Conservation (phyloP, 106 monocot species). For the Cymbidium sinense region DNA sequence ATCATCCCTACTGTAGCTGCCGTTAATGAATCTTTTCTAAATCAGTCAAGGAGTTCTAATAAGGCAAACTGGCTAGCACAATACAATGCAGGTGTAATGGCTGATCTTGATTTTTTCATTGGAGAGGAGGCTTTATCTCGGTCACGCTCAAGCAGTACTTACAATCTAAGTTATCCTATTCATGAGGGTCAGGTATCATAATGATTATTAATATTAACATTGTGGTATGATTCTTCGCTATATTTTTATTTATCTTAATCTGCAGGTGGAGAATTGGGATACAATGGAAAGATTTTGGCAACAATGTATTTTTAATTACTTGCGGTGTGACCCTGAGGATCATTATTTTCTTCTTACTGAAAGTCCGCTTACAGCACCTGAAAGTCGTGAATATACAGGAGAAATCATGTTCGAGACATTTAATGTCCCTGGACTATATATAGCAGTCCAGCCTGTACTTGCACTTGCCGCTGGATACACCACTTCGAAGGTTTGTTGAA, state of each 20-base stretch:
- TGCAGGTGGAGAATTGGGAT: slow-evolving; percentile 89
- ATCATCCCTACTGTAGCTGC: slow-evolving; percentile 75
- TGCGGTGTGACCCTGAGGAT: slow-evolving; percentile 88
- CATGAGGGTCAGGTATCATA: slow-evolving; percentile 62
- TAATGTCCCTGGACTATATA: slow-evolving; percentile 85
- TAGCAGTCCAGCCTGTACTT: slow-evolving; percentile 84
- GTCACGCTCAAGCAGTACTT: slow-evolving; percentile 67
- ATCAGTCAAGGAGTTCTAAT: slow-evolving; percentile 55
- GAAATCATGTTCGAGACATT: slow-evolving; percentile 98
- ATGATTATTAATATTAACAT: background rate
- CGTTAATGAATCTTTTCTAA: slow-evolving; percentile 81
- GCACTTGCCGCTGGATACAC: slow-evolving; percentile 86
- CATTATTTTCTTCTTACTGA: slow-evolving; percentile 90
- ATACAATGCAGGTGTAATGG: slow-evolving; percentile 89
- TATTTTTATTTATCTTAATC: slow-evolving; percentile 1
- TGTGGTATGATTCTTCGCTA: background rate
- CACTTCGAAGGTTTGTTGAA: slow-evolving; percentile 55
- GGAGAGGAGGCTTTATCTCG: slow-evolving; percentile 76
- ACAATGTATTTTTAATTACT: slow-evolving; percentile 77
- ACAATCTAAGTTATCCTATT: slow-evolving; percentile 71
- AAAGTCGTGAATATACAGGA: slow-evolving; percentile 79
- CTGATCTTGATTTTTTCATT: slow-evolving; percentile 92
- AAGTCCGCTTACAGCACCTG: slow-evolving; percentile 76
- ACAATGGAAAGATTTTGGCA: slow-evolving; percentile 96
- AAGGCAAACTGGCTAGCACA: slow-evolving; percentile 78